Evolutionary conservation across 1,139 yeast genomes (phyloP).

Genomic region (Chernovozyma aurita): DNA sequence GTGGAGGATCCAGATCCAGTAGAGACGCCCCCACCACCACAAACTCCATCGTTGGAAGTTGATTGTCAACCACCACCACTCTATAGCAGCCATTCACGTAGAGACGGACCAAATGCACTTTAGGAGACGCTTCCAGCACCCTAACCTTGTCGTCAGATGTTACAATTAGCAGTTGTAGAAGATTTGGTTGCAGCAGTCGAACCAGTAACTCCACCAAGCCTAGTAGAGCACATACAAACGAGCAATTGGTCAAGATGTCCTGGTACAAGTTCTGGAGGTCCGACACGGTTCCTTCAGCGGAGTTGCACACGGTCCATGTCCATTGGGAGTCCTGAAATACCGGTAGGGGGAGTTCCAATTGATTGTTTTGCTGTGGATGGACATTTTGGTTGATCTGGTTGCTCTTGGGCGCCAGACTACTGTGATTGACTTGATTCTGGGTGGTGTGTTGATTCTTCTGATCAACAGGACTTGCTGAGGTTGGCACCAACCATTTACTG

Average conservation of each 20-base stretch:
- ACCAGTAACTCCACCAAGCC: not conserved
- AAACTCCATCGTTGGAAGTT: constrained; percentile 33
- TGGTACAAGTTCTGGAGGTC: constrained; percentile 37
- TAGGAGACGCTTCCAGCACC: not conserved
- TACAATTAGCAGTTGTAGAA: too few species aligned
- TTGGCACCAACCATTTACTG: not conserved
- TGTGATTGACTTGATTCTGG: too few species aligned
- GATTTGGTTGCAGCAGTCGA: too few species aligned
- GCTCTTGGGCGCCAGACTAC: too few species aligned
- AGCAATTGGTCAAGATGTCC: constrained; percentile 66
- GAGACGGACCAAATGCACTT: constrained; percentile 15
- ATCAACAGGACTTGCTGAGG: too few species aligned
- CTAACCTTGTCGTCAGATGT: not conserved
- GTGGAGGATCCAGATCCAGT: too few species aligned
- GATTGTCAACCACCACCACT: constrained; percentile 46
- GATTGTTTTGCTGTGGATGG: too few species aligned
- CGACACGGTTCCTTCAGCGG: constrained; percentile 11
- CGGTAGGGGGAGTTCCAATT: not conserved
- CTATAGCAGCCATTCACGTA: constrained; percentile 59
- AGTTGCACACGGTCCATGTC: not conserved
- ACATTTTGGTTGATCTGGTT: too few species aligned
- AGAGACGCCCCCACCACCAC: too few species aligned
- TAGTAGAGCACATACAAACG: constrained; percentile 52
- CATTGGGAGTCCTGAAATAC: not conserved
- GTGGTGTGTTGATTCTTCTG: too few species aligned